A percentile compares a stretch with the other conserved stretches of the same genome.
Conservation (phyloP, 2,329 filamentous ascomycete genomes). For the Phyllosticta citrichinensis region DNA sequence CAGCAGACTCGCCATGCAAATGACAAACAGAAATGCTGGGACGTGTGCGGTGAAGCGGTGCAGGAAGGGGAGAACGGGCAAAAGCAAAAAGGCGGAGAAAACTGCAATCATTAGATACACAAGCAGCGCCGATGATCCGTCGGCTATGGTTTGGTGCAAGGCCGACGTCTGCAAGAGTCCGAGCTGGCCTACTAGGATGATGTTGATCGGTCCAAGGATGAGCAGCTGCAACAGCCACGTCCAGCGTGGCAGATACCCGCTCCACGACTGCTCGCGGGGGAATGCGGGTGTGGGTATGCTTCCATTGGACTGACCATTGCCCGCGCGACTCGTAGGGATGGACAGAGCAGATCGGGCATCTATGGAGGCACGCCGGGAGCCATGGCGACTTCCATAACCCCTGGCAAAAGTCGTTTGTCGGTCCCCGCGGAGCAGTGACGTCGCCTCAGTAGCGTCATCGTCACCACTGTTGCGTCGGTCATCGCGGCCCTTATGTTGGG, state of each 20-base stretch:
- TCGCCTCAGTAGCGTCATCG: slow-evolving; percentile 44
- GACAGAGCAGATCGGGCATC: slow-evolving; percentile 18
- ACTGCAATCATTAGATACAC: slow-evolving; percentile 62
- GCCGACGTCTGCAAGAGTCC: slow-evolving; percentile 62
- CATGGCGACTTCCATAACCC: slow-evolving; percentile 30
- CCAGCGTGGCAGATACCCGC: slow-evolving; percentile 65
- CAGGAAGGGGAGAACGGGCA: slow-evolving; percentile 73
- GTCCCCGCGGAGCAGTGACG: slow-evolving; percentile 44
- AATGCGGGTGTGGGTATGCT: not conserved
- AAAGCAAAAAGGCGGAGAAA: slow-evolving; percentile 60
- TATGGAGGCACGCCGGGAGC: slow-evolving; percentile 28
- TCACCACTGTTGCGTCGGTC: slow-evolving; percentile 14
- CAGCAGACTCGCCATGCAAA: slow-evolving; percentile 65
- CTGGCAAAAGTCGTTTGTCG: slow-evolving; percentile 42
- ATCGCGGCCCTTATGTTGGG: slow-evolving; percentile 5
- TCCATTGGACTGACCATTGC: not conserved
- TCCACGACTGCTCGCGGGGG: slow-evolving; percentile 69
- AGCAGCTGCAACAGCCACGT: slow-evolving; percentile 84
- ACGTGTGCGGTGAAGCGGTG: slow-evolving; percentile 79
- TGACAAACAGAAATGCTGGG: slow-evolving; percentile 61
- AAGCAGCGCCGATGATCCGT: slow-evolving; percentile 63
- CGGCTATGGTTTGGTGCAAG: slow-evolving; percentile 70
- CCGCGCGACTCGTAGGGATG: not conserved
- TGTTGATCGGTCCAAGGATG: slow-evolving; percentile 63
- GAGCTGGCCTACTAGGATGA: slow-evolving; percentile 69